Evolutionary conservation across 2,329 filamentous ascomycete species (phyloP), one percentile per base, ranked within the genome.

Genomic region (Coccinonectria pachysandricola): DNA sequence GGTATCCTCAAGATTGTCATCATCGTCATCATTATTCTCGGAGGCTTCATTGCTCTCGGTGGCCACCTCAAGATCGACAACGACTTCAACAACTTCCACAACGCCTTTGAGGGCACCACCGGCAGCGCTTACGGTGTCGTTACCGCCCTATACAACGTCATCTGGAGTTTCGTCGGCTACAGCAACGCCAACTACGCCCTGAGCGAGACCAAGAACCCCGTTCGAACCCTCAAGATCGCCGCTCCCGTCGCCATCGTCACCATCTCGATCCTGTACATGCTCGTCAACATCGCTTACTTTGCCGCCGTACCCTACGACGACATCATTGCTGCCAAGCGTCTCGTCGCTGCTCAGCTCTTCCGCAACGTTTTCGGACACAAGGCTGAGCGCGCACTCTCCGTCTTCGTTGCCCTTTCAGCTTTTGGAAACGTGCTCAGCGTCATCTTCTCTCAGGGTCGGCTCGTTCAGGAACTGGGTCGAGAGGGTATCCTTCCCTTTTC

Each of bases 131-230:
- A 81, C 37, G 73, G 72, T 24, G 63, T 79, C 17, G 74, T 79
- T n/a, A 79, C 71, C 2, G 75, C 77, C 0, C 55, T 82, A 0
- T 80, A 79, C 60, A 81, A 79, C 40, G 75, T 81, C 35, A 75
- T 81, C 42, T 81, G 75, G 68, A 74, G 68, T 34, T 82, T 74
- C 42, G 68, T 77, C 37, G 76, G 76, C 13, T 78, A 76, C 59
- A 70, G 63, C 55, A 79, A 79, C 48, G 75, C 73, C 47, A 79
- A 79, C 54, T 77, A 79, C 43, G 71, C 65, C 23, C 57, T 75
- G 16, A 69, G 65, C 44, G 77, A 82, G 56, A 77, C 73, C 23
- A 72, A 65, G 46, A 70, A 79, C 50, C 76, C 76, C 0, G 65
- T 75, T 5, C 62, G 62, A 13, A 81, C 75, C 0, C 62, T 81